Evolutionary conservation across 192 early-diverging fungal species (phyloP), one percentile per base, ranked within the genome.

Genomic region (Entomortierella beljakovae): DNA sequence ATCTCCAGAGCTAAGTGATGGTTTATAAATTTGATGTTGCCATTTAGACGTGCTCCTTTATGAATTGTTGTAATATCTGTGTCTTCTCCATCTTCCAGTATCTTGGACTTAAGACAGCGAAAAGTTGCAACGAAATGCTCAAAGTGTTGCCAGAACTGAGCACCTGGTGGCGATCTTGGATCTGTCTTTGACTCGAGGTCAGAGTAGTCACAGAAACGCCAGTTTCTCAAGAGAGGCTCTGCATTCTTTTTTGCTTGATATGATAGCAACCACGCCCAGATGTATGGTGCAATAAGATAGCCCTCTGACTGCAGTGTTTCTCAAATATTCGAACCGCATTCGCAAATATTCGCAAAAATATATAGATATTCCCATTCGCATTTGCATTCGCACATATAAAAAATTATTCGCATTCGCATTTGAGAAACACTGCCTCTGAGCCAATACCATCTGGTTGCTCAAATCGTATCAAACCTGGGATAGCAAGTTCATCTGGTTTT

Each of bases 101-200:
- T 61, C 42, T 46, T 55, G 49, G 80, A 81, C 38, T 72, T 68
- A 9, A 81, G 54, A 31, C 50, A 42, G 42, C 70, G 63, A 71
- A 71, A 68, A 42, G 50, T 57, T 8, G 70, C 80, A 57, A 68
- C 61, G 31, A 72, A 81, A 42, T 81, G 52, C 70, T 81, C 64
- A 50, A 81, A 81, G 49, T 81, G 64, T 68, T 81, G 59, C 80
- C 79, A 80, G 46, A 67, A 80, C 48, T 76, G 65, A 59, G 53
- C 63, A 22, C 60, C 60, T 20, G 64, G 70, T 34, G 64, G 80
- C 57, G 60, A 69, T 55, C 61, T 71, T 61, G 63, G 62, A 51
- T 80, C 69, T 46, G 23, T 80, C 56, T 57, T 71, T 49, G 56
- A 65, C 52, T 55, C 43, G 58, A 65, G 55, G 16, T 70, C 61